phyloP scores from a whole-genome alignment of 2,329 filamentous ascomycete genomes.

The Fusarium ramigenum region DNA sequence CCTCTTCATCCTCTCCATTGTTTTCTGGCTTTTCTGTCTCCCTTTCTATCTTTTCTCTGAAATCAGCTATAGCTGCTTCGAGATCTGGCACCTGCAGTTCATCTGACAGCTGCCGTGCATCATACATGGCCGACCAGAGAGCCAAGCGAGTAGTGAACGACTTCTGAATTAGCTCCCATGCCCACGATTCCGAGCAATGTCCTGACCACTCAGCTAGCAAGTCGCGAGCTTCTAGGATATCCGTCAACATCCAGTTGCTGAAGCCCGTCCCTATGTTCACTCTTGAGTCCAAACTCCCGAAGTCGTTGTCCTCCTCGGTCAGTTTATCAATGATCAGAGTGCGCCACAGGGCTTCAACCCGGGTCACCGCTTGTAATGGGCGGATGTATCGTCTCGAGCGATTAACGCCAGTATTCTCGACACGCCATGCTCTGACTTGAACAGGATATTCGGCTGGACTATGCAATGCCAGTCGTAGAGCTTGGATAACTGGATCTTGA shows the following conservation, averaged over 20 bases:
- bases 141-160: not conserved
- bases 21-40: accelerated
- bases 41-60: not conserved
- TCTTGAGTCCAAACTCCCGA: not conserved
- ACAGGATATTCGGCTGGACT: not conserved
- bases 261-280: not conserved
- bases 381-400: not conserved
- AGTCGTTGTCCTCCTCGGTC: not conserved
- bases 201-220: not conserved
- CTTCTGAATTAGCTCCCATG: not conserved
- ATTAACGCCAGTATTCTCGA: not conserved
- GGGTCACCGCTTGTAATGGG: not conserved
- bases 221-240: not conserved
- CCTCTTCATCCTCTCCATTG: not conserved
- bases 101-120: not conserved
- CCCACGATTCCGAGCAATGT: not conserved
- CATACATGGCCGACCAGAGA: not conserved
- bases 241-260: not conserved
- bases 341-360: not conserved
- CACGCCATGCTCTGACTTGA: not conserved
- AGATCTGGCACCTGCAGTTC: not conserved
- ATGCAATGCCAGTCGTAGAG: not conserved
- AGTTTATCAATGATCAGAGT: not conserved
- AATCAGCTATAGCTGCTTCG: not conserved
- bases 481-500: not conserved